Conservation (phyloP, 768 basidiomycete genomes). For the Cantharellus anzutake region DNA sequence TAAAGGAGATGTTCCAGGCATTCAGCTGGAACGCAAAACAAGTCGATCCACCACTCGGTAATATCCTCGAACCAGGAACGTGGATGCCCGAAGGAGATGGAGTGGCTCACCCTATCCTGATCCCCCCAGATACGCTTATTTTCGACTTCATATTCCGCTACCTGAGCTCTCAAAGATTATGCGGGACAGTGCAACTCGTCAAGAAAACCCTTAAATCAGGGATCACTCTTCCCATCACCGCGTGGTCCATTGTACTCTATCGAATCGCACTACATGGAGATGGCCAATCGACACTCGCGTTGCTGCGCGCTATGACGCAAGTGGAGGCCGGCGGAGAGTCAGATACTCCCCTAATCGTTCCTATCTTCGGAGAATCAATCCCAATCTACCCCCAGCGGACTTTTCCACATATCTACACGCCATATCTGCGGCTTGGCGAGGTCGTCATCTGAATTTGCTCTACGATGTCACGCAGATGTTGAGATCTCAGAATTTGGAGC, state of each 20-base stretch:
- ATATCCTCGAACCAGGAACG: too few species aligned
- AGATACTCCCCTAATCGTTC: not conserved
- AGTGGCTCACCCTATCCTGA: too few species aligned
- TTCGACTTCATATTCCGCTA: too few species aligned
- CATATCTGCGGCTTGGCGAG: not conserved
- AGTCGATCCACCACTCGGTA: too few species aligned
- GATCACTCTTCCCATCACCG: not conserved
- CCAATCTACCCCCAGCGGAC: not conserved
- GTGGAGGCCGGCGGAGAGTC: not conserved
- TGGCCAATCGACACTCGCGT: not conserved
- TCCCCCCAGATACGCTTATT: too few species aligned
- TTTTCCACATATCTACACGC: not conserved
- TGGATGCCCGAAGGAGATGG: too few species aligned
- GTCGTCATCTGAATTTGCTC: not conserved
- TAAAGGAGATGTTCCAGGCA: too few species aligned
- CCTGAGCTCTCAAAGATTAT: too few species aligned
- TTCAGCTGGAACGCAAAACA: too few species aligned
- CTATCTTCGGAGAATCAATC: too few species aligned
- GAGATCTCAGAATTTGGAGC: not conserved
- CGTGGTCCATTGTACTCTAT: not conserved
- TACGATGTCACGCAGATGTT: not conserved
- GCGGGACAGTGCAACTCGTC: too few species aligned
- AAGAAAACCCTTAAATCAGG: not conserved
- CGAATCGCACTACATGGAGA: not conserved
- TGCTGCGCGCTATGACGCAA: not conserved